Base-by-base conservation (phyloP, 2,329 filamentous ascomycete species). In the Ceratocystis eucalypticola region DNA sequence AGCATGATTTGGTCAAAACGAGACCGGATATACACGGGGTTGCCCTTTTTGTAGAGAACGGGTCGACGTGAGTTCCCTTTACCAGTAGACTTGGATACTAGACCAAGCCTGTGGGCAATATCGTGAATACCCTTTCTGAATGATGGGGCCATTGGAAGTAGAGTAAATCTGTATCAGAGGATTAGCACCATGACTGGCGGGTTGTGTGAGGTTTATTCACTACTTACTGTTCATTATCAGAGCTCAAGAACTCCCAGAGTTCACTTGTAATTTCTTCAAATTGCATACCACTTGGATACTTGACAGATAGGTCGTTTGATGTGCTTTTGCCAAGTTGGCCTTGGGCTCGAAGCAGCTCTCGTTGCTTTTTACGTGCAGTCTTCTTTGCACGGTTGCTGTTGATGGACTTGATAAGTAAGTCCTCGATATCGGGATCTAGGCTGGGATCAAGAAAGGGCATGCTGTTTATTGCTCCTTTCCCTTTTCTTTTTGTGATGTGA, bases 71-170 rank as follows among this genome's bases (percentile, higher is more conserved):
- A 82, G 25, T 83, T 81, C 6, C 87, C 91, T 62, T 82, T 82
- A 1, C 93, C 93, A 22, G 84, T 82, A 0, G 92, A 96, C 72
- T 92, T 90, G 2, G 92, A 96, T 69, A 88, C 93, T 68, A 97
- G 77, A 17, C 85, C 86, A 73, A 96, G 84, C 46, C 82, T 81
- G 71, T 83, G 83, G 12, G 90, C 91, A 48, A 96, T 75, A 68
- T 90, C 84, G 74, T 99, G 94, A 20, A 97, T 80, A 5, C 85
- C 77, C 73, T 90, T 92, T 62, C 94, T 87, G 48, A 87, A 82
- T 57, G 82, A 76, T 69, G 91, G 89, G 66, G 89, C 85, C 86
- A 97, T 95, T 0, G 93, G 90, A 2, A 93, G 90, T 28, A 97
- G 79, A 3, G 84, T 78, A 5, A 94, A 79, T 59, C 88, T 91